Evolutionary conservation across 805 yeast species (phyloP).

Genomic region (Metschnikowia proteae): DNA sequence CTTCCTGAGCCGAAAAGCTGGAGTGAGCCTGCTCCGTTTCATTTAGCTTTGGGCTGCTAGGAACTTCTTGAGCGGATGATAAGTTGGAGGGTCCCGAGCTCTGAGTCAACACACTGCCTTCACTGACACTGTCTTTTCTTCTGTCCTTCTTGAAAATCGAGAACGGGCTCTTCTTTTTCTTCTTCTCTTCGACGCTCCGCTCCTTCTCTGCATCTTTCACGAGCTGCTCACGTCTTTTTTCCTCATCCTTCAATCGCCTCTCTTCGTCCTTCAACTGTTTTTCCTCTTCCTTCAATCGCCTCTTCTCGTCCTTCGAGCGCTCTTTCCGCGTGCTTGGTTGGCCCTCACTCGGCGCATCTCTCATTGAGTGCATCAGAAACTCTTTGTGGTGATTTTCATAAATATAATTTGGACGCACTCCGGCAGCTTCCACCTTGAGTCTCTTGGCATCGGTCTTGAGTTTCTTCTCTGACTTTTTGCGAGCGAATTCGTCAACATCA

Average conservation of each 20-base stretch:
- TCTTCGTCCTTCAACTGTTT: slow-evolving; percentile 6
- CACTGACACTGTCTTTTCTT: slow-evolving; percentile 9
- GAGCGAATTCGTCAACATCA: slow-evolving; percentile 8
- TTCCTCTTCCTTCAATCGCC: slow-evolving; percentile 8
- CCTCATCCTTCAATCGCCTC: slow-evolving; percentile 11
- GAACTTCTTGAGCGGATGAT: neutral
- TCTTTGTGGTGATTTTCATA: slow-evolving; percentile 19
- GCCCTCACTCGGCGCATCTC: slow-evolving; percentile 6
- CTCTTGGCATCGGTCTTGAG: slow-evolving; percentile 11
- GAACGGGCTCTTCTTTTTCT: slow-evolving; percentile 9
- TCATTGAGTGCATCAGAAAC: slow-evolving; percentile 14
- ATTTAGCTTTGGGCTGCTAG: neutral
- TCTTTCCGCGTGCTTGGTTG: slow-evolving; percentile 6
- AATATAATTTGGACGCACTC: slow-evolving; percentile 14
- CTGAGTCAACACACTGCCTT: slow-evolving; percentile 3
- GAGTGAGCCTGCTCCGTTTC: neutral
- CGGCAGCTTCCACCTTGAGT: slow-evolving; percentile 13
- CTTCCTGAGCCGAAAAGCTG: neutral
- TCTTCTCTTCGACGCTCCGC: slow-evolving; percentile 7
- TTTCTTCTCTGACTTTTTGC: slow-evolving; percentile 12
- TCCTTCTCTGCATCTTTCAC: slow-evolving; percentile 11
- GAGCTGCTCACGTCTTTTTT: slow-evolving; percentile 8
- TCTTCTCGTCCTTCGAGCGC: slow-evolving; percentile 12
- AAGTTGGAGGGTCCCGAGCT: neutral
- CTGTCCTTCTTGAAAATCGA: slow-evolving; percentile 10